Base-by-base conservation (phyloP, 2,329 filamentous ascomycete genomes). In the Pezicula carpinea region DNA sequence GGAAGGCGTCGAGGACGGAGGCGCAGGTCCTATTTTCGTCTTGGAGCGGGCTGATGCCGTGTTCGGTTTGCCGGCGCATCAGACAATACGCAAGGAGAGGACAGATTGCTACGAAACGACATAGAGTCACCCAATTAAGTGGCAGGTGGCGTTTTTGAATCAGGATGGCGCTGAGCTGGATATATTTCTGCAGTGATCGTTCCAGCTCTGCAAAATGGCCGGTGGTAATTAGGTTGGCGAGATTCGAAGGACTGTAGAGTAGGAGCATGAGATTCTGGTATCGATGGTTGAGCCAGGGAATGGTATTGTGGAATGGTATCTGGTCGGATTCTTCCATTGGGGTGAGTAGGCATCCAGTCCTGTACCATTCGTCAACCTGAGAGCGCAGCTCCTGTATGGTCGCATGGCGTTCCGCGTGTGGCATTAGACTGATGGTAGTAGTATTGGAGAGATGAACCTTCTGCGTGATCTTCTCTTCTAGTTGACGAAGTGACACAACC, bases 401-500 rank as follows among this genome's bases (percentile, higher is more conserved):
- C 11, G 38, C n/a, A 73, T 58, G 44, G 71, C 67, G 48, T 73
- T 71, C 56, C 72, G 73, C 4, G 69, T 60, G 0, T 67, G 67
- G 19, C 64, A 68, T 14, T 71, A 47, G 74, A 1, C 70, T 71
- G 26, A 65, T 68, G 47, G 65, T 71, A 50, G 73, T 73, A 69
- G 71, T 73, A 48, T 72, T 65, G 44, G 73, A 70, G 17, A 74
- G 55, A 41, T 69, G 66, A 6, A 72, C 58, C 5, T 64, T 58
- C 6, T 60, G 55, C 10, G 71, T 50, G 11, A 71, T 70, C n/a
- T 61, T 59, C 35, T 68, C 66, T 51, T 74, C 71, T 0, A 73
- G 56, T 53, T 70, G 69, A 1, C 70, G 65, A 14, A 73, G 61
- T 44, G 70, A 62, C 33, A 74, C 70, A 15, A 74, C 64, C 47